Evolutionary conservation across 371 early-diverging fungal species (phyloP), one percentile per base, ranked within the genome.

Genomic region (Rhizopus sp.): DNA sequence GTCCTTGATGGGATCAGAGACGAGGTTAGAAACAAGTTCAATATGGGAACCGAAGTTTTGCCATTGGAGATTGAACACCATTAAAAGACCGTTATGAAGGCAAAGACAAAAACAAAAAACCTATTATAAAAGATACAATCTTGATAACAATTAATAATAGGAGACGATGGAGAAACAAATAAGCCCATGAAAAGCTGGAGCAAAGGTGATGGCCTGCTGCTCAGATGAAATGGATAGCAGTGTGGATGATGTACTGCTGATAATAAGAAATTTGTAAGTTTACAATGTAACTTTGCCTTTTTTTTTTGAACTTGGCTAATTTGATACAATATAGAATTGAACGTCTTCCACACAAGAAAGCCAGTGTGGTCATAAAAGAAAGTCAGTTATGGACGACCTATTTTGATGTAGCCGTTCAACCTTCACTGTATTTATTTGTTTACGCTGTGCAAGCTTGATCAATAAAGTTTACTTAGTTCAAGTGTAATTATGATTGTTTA

Each of bases 271-370:
- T 15, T 34, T 49, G 49, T 29, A 46, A 46, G 46, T 23, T 23
- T 46, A 12, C 7, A n/a, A n/a, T n/a, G n/a, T n/a, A n/a, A n/a
- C n/a, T n/a, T n/a, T n/a, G n/a, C n/a, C n/a, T n/a, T n/a, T n/a
- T n/a, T n/a, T n/a, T n/a, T n/a, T n/a, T n/a, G n/a, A n/a, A n/a
- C n/a, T n/a, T n/a, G n/a, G n/a, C n/a, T n/a, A n/a, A n/a, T n/a
- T n/a, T n/a, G n/a, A n/a, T n/a, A n/a, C n/a, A n/a, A 23, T 23
- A 29, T 46, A 46, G 46, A 23, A 34, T 49, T 31, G 49, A 49
- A 33, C 5, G 49, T 13, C 49, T 49, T 33, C 49, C 49, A 4
- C 35, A 49, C 6, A 31, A 49, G 17, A 49, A 34, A 49, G 4
- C 3, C 5, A 49, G 15, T 15, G 4, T 13, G 3, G n/a, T 33